Evolutionary conservation across 2,329 filamentous ascomycete genomes (phyloP).

Genomic region (Tothia fuscella): DNA sequence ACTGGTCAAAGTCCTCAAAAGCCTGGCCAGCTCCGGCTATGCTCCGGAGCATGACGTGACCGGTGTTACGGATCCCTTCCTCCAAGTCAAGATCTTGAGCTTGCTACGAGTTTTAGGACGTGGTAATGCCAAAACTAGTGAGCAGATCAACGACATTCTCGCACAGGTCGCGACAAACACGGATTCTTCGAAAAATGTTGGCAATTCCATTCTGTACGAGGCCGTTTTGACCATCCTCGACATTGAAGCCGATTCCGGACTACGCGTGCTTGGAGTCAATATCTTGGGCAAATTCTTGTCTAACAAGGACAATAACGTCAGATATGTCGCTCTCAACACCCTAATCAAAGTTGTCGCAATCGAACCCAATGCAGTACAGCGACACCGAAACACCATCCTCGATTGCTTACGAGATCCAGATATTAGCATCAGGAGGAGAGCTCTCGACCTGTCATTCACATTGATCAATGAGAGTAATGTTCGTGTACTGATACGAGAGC

Average conservation of each 20-base stretch:
- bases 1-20: conserved; percentile 82
- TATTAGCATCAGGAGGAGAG: conserved; percentile 90
- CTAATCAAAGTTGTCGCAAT: conserved; percentile 96
- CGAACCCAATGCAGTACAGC: conserved; percentile 92
- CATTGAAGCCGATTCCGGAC: conserved; percentile 91
- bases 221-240: conserved; percentile 94
- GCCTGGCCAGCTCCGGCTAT: conserved; percentile 87
- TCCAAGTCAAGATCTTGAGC: conserved; percentile 91
- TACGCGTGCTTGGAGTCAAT: conserved; percentile 91
- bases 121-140: conserved; percentile 77
- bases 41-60: conserved; percentile 97
- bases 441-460: conserved; percentile 95
- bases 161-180: conserved; percentile 97
- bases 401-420: conserved; percentile 94
- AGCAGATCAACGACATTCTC: conserved; percentile 96
- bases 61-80: conserved; percentile 92
- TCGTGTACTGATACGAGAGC: conserved; percentile 79
- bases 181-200: conserved; percentile 95
- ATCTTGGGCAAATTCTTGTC: conserved; percentile 95
- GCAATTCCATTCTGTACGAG: conserved; percentile 96
- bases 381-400: conserved; percentile 92
- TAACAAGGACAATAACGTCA: conserved; percentile 99
- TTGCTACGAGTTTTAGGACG: conserved; percentile 76
- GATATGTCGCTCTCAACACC: conserved; percentile 94
- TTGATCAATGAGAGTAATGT: conserved; percentile 96